phyloP scores from a whole-genome alignment of 331 rosid species.

The Spiraea crenata region DNA sequence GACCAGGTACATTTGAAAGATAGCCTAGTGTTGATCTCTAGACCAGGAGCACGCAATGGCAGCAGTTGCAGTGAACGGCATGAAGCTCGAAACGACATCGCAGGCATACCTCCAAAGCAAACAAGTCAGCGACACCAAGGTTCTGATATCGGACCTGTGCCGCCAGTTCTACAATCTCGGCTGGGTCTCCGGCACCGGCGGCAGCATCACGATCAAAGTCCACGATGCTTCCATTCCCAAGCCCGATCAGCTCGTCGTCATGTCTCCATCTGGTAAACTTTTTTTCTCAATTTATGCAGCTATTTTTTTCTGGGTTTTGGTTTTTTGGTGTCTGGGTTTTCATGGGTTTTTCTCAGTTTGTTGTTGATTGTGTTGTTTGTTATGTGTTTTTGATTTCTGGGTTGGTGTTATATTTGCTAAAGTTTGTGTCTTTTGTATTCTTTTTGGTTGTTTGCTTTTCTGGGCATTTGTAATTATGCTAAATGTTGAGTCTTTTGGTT shows the following conservation, averaged over 20 bases:
- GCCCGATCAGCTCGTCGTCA: constrained; percentile 64
- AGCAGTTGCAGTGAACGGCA: constrained; percentile 47
- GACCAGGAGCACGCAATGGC: constrained; percentile 22
- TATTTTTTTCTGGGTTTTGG: constrained; percentile 6
- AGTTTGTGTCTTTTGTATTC: not conserved
- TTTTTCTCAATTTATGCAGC: not conserved
- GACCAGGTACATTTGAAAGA: not conserved
- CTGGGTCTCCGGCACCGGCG: constrained; percentile 97
- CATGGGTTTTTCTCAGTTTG: constrained; percentile 3
- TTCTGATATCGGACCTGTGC: constrained; percentile 78
- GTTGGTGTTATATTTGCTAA: not conserved
- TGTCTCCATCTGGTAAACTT: constrained; percentile 81
- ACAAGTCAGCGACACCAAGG: constrained; percentile 66
- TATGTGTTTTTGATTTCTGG: not conserved
- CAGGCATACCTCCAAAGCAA: constrained; percentile 67
- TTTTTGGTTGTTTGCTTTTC: constrained; percentile 16
- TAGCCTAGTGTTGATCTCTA: not conserved
- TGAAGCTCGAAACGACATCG: constrained; percentile 47
- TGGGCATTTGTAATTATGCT: constrained; percentile 1
- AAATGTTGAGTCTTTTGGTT: not conserved
- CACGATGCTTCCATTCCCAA: constrained; percentile 77
- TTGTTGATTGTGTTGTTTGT: not conserved
- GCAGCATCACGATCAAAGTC: constrained; percentile 83
- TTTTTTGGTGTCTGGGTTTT: constrained; percentile 14
- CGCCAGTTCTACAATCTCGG: constrained; percentile 89